These are phyloP conservation scores for Leucogyrophana mollusca DNA, from an alignment of 768 basidiomycete species.

Conservation along the genomic window DNA sequence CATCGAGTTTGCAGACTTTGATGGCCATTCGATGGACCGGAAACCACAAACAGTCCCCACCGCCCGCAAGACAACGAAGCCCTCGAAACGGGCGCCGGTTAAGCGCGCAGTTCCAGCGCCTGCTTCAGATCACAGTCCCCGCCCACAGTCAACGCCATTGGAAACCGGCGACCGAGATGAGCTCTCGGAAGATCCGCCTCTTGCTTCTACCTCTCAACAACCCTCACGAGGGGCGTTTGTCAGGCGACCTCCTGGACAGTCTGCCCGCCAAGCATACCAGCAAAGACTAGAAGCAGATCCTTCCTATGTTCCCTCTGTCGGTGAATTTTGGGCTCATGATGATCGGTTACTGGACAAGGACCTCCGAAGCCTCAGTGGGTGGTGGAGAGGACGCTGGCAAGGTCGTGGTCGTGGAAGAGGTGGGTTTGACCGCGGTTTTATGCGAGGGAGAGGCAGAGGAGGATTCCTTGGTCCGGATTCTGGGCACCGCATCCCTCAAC, in stretches of 20 bases:
- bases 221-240: slow-evolving; percentile 19
- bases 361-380: slow-evolving; percentile 76
- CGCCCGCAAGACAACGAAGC: slow-evolving; percentile 43
- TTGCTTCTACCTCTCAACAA: slow-evolving; percentile 40
- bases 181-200: slow-evolving; percentile 23
- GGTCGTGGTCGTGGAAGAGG: slow-evolving; percentile 65
- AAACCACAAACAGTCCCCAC: slow-evolving; percentile 37
- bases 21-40: slow-evolving; percentile 29
- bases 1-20: slow-evolving; percentile 73
- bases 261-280: slow-evolving; percentile 84
- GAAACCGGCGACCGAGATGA: slow-evolving; percentile 14
- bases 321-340: slow-evolving; percentile 94
- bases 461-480: slow-evolving; percentile 27
- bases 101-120: slow-evolving; percentile 34
- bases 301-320: slow-evolving; percentile 86
- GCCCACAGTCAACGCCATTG: slow-evolving; percentile 8
- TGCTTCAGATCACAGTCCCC: slow-evolving; percentile 23
- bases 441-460: slow-evolving; percentile 61
- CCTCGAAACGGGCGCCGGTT: slow-evolving; percentile 34
- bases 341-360: slow-evolving; percentile 85
- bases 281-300: slow-evolving; percentile 81
- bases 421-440: slow-evolving; percentile 37
- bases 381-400: slow-evolving; percentile 85
- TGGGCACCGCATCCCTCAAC: slow-evolving; percentile 14
- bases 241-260: slow-evolving; percentile 47